Conservation (phyloP, 2,329 filamentous ascomycete genomes). For the Emericellopsis atlantica region DNA sequence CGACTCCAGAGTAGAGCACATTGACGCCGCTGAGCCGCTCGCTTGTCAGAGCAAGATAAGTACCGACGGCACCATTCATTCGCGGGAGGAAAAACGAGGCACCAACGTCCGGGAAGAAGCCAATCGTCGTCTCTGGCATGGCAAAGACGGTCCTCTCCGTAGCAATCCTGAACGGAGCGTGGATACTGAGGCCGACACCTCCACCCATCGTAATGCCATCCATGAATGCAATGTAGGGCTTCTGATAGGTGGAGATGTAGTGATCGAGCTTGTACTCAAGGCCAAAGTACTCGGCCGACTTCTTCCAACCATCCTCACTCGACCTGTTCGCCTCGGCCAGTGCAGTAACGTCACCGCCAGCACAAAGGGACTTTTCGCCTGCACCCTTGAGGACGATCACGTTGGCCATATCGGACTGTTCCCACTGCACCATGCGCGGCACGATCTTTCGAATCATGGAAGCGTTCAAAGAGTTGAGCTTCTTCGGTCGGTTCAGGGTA, state of each 20-base stretch:
- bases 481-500: conserved; percentile 84
- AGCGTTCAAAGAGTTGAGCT: conserved; percentile 82
- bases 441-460: conserved; percentile 95
- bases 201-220: conserved; percentile 98
- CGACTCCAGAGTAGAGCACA: conserved; percentile 80
- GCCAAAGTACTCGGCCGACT: conserved; percentile 75
- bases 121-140: conserved; percentile 97
- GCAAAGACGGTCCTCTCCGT: conserved; percentile 93
- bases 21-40: conserved; percentile 72
- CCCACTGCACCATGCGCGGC: conserved; percentile 82
- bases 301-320: conserved; percentile 55
- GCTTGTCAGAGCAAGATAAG: conserved; percentile 87
- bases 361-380: conserved; percentile 77
- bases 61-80: conserved; percentile 76
- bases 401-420: conserved; percentile 88
- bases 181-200: conserved; percentile 84
- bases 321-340: conserved; percentile 63
- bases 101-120: conserved; percentile 97
- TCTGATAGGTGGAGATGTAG: conserved; percentile 82
- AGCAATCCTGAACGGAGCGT: conserved; percentile 91
- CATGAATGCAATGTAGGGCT: conserved; percentile 92
- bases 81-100: conserved; percentile 91
- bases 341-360: conserved; percentile 78
- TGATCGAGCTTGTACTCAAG: conserved; percentile 96
- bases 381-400: conserved; percentile 85